Conservation (phyloP, 371 early-diverging fungal species). For the Mucor mucedo region DNA sequence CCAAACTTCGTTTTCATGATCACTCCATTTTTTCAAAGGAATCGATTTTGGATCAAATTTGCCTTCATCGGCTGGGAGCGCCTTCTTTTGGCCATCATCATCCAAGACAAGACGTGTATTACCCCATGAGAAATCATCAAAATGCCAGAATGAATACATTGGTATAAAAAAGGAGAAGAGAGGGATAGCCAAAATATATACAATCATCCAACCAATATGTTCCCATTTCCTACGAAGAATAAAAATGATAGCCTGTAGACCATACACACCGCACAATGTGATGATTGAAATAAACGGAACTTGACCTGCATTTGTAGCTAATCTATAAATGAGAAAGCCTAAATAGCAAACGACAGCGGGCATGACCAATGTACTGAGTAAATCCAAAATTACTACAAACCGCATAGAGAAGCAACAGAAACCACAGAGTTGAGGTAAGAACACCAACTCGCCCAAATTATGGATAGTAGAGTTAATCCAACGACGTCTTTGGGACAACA, state of each 20-base stretch:
- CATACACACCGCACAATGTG: conserved; percentile 72
- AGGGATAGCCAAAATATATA: conserved; percentile 85
- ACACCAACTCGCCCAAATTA: conserved; percentile 89
- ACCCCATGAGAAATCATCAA: conserved; percentile 98
- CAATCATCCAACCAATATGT: conserved; percentile 96
- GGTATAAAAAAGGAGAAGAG: conserved; percentile 84
- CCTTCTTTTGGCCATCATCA: conserved; percentile 74
- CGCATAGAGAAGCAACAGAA: conserved; percentile 99
- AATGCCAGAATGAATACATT: conserved; percentile 94
- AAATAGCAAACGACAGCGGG: conserved; percentile 92
- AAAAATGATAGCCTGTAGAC: conserved; percentile 85
- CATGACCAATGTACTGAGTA: conserved; percentile 90
- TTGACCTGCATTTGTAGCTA: conserved; percentile 88
- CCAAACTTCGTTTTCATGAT: conserved; percentile 76
- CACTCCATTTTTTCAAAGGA: conserved; percentile 84
- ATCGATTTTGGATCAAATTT: conserved; percentile 61
- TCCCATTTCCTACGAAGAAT: conserved; percentile 86
- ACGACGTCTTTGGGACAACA: conserved; percentile 93
- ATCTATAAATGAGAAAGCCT: conserved; percentile 87
- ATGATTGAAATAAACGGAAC: conserved; percentile 73
- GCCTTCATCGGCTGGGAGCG: conserved; percentile 52
- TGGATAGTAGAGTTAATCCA: conserved; percentile 98
- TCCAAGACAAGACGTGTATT: conserved; percentile 91
- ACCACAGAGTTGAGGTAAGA: conserved; percentile 91
- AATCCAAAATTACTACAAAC: conserved; percentile 93